Conservation (phyloP, 306 rosid species). For the Trifolium subterraneum region DNA sequence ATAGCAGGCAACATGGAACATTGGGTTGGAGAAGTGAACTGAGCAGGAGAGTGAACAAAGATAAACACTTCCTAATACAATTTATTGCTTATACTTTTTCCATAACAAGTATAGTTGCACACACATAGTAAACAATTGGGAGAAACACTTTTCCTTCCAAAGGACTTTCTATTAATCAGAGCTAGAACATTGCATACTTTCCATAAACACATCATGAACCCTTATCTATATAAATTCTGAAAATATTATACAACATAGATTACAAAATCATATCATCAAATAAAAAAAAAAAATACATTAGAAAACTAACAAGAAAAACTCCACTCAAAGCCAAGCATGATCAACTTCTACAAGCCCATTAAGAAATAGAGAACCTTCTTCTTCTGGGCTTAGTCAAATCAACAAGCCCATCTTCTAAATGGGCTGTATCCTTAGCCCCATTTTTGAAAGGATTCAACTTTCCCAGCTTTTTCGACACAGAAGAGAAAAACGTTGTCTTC, state of each 20-base stretch:
- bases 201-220: background rate
- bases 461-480: slow-evolving; percentile 72
- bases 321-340: background rate
- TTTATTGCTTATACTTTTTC: no score
- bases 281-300: background rate
- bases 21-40: no score
- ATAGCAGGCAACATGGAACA: no score
- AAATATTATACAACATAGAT: background rate
- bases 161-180: background rate
- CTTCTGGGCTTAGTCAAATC: slow-evolving; percentile 78
- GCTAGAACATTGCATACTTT: background rate
- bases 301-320: background rate
- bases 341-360: background rate
- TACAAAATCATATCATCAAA: background rate
- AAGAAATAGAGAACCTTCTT: slow-evolving; percentile 89
- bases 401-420: slow-evolving; percentile 58
- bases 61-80: no score
- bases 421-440: slow-evolving; percentile 75
- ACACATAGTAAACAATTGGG: no score
- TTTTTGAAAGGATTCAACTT: slow-evolving; percentile 81
- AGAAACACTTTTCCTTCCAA: background rate
- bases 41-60: no score
- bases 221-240: background rate
- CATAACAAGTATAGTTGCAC: no score
- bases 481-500: slow-evolving; percentile 67